Percentiles rank a stretch among this genome's conserved stretches.
phyloP scores from a whole-genome alignment of 345 rosid species.

The Eucalyptus sp. region DNA sequence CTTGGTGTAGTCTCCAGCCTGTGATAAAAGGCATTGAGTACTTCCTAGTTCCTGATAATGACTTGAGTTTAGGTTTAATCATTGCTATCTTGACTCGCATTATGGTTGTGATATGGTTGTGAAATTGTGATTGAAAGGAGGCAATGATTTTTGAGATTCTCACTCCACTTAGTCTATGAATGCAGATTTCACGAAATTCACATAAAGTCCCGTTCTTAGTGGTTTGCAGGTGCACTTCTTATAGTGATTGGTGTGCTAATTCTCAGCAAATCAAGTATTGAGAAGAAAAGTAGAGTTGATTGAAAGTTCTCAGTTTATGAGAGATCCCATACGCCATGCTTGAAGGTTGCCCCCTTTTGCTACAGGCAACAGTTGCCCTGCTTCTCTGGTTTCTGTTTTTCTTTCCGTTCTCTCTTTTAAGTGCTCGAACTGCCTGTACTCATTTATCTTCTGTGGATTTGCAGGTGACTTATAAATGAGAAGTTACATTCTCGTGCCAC shows the following conservation, averaged over 20 bases:
- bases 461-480: neutral
- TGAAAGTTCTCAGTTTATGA: slow-evolving; percentile 1
- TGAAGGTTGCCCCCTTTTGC: neutral
- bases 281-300: slow-evolving; percentile 34
- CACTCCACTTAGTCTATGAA: neutral
- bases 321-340: neutral
- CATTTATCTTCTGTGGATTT: neutral
- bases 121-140: neutral
- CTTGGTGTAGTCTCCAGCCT: neutral
- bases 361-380: neutral
- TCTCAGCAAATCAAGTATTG: slow-evolving; percentile 66
- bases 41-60: neutral
- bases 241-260: slow-evolving; percentile 57
- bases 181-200: neutral
- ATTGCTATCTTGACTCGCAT: neutral
- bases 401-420: neutral
- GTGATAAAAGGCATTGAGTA: neutral
- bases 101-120: neutral
- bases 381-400: neutral
- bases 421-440: neutral
- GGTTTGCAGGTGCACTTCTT: slow-evolving; percentile 88
- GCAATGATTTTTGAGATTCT: neutral
- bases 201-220: slow-evolving; percentile 12
- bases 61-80: neutral
- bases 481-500: neutral